A percentile compares a stretch with the other conserved stretches of the same genome.
phyloP scores from a whole-genome alignment of 768 basidiomycete genomes.

The Lactarius hatsudake region DNA sequence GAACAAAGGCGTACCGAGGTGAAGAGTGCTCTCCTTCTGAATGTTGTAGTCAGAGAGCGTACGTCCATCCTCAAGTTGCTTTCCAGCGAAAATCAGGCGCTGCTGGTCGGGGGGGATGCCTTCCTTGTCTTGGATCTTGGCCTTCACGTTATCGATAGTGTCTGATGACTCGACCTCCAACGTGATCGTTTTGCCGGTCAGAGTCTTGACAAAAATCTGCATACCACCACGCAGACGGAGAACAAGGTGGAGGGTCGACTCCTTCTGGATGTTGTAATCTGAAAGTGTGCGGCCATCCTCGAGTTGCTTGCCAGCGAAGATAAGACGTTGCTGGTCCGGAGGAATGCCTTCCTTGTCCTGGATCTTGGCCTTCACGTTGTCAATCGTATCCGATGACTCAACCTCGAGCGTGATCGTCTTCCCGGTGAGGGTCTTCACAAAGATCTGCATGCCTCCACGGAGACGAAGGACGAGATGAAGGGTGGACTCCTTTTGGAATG shows the following conservation, averaged over 20 bases:
- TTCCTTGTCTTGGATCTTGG: conserved; percentile 27
- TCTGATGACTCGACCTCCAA: conserved; percentile 27
- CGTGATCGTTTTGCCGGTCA: conserved; percentile 26
- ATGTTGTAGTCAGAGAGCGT: conserved; percentile 27
- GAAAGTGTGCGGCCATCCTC: conserved; percentile 26
- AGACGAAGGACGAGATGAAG: conserved; percentile 31
- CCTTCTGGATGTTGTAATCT: conserved; percentile 28
- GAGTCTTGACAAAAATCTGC: conserved; percentile 26
- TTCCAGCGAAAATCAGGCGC: conserved; percentile 26
- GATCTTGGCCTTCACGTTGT: conserved; percentile 27
- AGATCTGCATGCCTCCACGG: conserved; percentile 27
- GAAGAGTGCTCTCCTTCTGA: conserved; percentile 27
- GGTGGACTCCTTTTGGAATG: conserved; percentile 35
- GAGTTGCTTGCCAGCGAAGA: conserved; percentile 26
- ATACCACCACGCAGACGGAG: conserved; percentile 26
- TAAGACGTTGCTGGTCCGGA: conserved; percentile 26
- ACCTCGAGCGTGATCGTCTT: conserved; percentile 27
- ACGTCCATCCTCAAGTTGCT: conserved; percentile 27
- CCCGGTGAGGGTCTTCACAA: conserved; percentile 26
- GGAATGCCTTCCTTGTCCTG: conserved; percentile 27
- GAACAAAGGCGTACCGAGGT: conserved; percentile 16
- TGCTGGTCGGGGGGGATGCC: conserved; percentile 27
- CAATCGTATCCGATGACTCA: conserved; percentile 27
- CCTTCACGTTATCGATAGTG: conserved; percentile 27
- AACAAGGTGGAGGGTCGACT: conserved; percentile 25